phyloP scores from a whole-genome alignment of 2,329 filamentous ascomycete species.

The Pezicula rhizophila region DNA sequence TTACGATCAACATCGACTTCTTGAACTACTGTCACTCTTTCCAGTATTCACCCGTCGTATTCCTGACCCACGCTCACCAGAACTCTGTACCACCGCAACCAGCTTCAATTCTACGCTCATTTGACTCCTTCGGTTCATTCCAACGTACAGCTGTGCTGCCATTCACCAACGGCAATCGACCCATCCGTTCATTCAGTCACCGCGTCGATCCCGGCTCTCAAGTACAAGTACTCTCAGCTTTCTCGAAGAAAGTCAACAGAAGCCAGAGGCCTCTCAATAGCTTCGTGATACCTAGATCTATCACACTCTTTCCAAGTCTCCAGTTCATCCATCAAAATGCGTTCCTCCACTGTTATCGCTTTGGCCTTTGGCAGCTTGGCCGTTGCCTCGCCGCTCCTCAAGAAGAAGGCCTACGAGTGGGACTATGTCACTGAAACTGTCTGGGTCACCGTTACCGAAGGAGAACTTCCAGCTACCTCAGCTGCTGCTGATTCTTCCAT shows the following conservation, averaged over 20 bases:
- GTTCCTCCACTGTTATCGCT: constrained; percentile 31
- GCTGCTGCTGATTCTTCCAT: constrained; percentile 1
- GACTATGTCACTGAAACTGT: constrained; percentile 29
- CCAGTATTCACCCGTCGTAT: constrained; percentile 1
- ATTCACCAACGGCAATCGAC: not conserved
- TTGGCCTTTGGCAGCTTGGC: constrained; percentile 29
- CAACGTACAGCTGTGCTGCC: constrained; percentile 26
- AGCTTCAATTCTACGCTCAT: not conserved
- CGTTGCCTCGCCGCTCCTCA: constrained; percentile 28
- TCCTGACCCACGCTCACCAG: not conserved
- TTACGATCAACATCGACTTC: not conserved
- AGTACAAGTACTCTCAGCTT: constrained; percentile 11
- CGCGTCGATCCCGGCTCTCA: constrained; percentile 8
- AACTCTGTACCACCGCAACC: not conserved
- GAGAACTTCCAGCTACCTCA: constrained; percentile 10
- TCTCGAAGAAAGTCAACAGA: constrained; percentile 18
- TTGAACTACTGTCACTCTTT: constrained; percentile 4
- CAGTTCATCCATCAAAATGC: constrained; percentile 30
- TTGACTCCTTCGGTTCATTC: constrained; percentile 19
- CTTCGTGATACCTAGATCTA: not conserved
- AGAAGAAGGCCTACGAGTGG: constrained; percentile 19
- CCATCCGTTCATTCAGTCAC: constrained; percentile 5
- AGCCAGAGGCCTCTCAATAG: not conserved
- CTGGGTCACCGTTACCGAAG: constrained; percentile 31
- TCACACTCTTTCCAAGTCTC: not conserved